Conservation (phyloP, 371 early-diverging fungal genomes). For the Rhizopus sp. region DNA sequence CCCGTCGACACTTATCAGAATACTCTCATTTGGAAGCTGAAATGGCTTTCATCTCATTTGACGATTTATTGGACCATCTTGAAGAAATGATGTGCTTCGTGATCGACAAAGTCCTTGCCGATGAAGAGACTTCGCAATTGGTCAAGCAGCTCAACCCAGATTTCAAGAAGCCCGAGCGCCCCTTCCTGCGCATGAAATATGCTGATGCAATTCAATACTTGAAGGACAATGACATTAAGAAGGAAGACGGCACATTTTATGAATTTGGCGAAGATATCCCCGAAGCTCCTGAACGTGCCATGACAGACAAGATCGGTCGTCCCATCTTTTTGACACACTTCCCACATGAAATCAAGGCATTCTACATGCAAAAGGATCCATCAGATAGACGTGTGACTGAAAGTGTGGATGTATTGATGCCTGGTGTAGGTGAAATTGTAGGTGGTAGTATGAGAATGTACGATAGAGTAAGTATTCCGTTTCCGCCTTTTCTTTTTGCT, state of each 20-base stretch:
- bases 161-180: conserved; percentile 83
- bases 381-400: conserved; percentile 91
- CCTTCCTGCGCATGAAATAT: conserved; percentile 98
- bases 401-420: conserved; percentile 98
- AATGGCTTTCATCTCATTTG: conserved; percentile 93
- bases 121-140: conserved; percentile 76
- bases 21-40: conserved; percentile 99
- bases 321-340: conserved; percentile 98
- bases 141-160: conserved; percentile 92
- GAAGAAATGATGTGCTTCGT: conserved; percentile 93
- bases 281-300: conserved; percentile 97
- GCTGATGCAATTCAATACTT: conserved; percentile 97
- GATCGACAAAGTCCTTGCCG: conserved; percentile 80
- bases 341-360: conserved; percentile 99
- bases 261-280: conserved; percentile 99
- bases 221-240: conserved; percentile 87
- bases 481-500: conserved; percentile 2
- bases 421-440: conserved; percentile 99
- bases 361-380: conserved; percentile 97
- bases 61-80: conserved; percentile 87
- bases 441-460: conserved; percentile 99
- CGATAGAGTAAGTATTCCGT: conserved; percentile 60
- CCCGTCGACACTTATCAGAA: conserved; percentile 99
- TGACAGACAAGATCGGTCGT: conserved; percentile 96
- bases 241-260: conserved; percentile 90